Conservation (phyloP, 2,329 filamentous ascomycete species). For the Colletotrichum chlorophyti region DNA sequence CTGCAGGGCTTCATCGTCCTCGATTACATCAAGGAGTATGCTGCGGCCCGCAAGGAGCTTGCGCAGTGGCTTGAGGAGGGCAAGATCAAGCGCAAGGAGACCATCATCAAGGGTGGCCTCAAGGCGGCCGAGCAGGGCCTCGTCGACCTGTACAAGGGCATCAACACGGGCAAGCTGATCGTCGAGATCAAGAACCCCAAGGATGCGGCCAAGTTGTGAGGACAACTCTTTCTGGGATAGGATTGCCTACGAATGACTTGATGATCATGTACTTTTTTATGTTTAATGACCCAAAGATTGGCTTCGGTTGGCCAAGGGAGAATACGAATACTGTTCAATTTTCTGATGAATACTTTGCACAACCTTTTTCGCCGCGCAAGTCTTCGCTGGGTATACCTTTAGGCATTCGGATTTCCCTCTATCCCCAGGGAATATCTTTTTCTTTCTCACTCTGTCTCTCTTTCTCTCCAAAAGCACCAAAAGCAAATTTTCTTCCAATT, state of each 20-base stretch:
- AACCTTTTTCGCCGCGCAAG: too few relatives aligned
- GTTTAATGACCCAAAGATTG: slow-evolving; percentile 10
- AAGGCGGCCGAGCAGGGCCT: slow-evolving; percentile 68
- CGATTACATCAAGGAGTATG: slow-evolving; percentile 67
- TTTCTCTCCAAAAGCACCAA: too few relatives aligned
- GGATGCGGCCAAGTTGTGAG: slow-evolving; percentile 26
- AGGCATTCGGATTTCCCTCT: too few relatives aligned
- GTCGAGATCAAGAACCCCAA: slow-evolving; percentile 54
- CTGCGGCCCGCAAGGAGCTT: slow-evolving; percentile 65
- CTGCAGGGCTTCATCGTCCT: slow-evolving; percentile 79
- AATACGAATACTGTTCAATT: too few relatives aligned
- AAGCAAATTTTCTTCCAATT: too few relatives aligned
- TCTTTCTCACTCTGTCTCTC: too few relatives aligned
- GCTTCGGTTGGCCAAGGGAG: neutral
- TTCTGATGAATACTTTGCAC: too few relatives aligned
- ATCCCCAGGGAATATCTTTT: too few relatives aligned
- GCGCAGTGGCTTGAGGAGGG: slow-evolving; percentile 74
- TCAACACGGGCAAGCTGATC: slow-evolving; percentile 73
- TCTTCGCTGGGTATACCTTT: too few relatives aligned
- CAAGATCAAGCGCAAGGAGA: slow-evolving; percentile 75
- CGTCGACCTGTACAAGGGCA: slow-evolving; percentile 69
- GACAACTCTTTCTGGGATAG: neutral
- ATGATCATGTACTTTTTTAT: slow-evolving; percentile 19
- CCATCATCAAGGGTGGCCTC: slow-evolving; percentile 74
- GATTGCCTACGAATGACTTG: slow-evolving; percentile 7